Evolutionary conservation across 2,329 filamentous ascomycete species (phyloP).

Genomic region (Colletotrichum chrysophilum): DNA sequence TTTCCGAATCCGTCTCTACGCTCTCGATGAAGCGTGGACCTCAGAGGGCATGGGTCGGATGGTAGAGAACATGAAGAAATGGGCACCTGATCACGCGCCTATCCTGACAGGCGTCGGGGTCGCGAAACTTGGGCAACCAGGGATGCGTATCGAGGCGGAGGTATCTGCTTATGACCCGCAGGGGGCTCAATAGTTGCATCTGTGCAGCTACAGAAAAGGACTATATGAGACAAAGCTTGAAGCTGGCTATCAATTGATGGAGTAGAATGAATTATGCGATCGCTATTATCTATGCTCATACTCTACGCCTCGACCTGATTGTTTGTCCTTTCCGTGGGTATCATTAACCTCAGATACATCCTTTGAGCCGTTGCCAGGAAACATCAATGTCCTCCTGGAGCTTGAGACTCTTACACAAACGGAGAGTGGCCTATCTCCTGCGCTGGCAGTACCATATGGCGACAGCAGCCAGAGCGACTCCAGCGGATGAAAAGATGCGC

Average conservation of each 20-base stretch:
- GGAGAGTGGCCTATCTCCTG: background rate
- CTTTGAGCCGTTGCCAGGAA: background rate
- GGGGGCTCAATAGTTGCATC: background rate
- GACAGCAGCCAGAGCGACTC: background rate
- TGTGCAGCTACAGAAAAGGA: background rate
- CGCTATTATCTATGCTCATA: background rate
- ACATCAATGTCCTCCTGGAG: background rate
- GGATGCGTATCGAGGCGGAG: conserved; percentile 54
- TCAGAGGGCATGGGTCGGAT: conserved; percentile 33
- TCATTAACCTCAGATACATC: background rate
- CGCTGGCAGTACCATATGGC: conserved; percentile 10
- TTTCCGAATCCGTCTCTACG: conserved; percentile 41
- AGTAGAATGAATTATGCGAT: background rate
- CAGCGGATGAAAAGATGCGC: background rate
- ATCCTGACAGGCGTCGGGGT: conserved; percentile 50
- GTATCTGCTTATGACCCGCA: conserved; percentile 34
- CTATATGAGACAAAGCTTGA: rapidly evolving
- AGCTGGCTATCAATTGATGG: background rate
- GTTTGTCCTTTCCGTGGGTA: background rate
- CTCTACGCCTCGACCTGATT: background rate
- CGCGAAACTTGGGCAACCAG: conserved; percentile 37
- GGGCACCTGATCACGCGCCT: conserved; percentile 45
- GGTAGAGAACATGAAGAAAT: conserved; percentile 41
- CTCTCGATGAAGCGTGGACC: conserved; percentile 29
- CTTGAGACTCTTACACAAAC: background rate